Evolutionary conservation across 345 rosid species (phyloP).

Genomic region (Arabis alpina): DNA sequence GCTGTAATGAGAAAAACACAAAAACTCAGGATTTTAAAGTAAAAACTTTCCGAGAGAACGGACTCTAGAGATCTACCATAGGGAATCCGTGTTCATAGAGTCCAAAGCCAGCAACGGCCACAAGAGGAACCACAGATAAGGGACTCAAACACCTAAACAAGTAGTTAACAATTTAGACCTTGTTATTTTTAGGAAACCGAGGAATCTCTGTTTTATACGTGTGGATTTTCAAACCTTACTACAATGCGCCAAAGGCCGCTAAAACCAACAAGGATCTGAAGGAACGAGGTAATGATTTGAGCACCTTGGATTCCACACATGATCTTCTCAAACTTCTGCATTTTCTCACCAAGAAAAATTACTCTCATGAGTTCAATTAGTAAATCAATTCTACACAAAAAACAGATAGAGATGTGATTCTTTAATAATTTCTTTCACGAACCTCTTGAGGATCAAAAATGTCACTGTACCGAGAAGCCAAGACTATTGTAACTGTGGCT

Average conservation of each 20-base stretch:
- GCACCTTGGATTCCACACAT: slow-evolving; percentile 90
- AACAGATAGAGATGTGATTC: neutral
- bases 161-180: neutral
- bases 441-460: slow-evolving; percentile 82
- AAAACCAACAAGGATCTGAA: slow-evolving; percentile 84
- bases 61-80: slow-evolving; percentile 49
- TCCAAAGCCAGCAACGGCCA: slow-evolving; percentile 88
- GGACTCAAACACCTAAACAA: slow-evolving; percentile 73
- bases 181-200: slow-evolving; percentile 10
- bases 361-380: neutral
- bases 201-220: neutral
- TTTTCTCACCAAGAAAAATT: slow-evolving; percentile 13
- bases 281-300: slow-evolving; percentile 76
- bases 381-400: neutral
- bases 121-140: slow-evolving; percentile 78
- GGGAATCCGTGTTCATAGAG: slow-evolving; percentile 91
- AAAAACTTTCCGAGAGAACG: neutral
- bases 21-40: neutral
- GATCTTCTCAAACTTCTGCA: slow-evolving; percentile 81
- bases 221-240: slow-evolving; percentile 53
- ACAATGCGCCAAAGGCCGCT: slow-evolving; percentile 96
- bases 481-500: slow-evolving; percentile 70
- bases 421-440: neutral
- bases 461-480: slow-evolving; percentile 80
- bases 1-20: slow-evolving; percentile 48